Percentiles rank a stretch among this genome's conserved stretches.
Conservation (phyloP, 441 rosid species). For the Jatropha multifida region DNA sequence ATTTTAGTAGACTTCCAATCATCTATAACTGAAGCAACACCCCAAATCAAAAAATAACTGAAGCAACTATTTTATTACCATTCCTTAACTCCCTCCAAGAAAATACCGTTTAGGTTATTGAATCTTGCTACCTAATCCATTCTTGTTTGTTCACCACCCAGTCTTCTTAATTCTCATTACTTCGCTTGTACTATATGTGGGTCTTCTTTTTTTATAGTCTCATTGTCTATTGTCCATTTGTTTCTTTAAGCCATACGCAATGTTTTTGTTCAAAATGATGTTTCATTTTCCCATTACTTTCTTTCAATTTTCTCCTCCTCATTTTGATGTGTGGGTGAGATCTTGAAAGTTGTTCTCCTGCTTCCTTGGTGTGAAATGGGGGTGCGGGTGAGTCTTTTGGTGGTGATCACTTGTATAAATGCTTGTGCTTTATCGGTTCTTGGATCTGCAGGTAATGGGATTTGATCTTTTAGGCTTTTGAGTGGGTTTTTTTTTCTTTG, state of each 20-base stretch:
- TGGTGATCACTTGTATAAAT: conserved; percentile 27
- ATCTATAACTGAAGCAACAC: conserved; percentile 4
- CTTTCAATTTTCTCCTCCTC: conserved; percentile 2
- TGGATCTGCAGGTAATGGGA: conserved; percentile 59
- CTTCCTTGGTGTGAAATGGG: conserved; percentile 36
- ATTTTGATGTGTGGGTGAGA: conserved; percentile 25
- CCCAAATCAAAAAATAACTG: neutral
- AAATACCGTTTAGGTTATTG: conserved; percentile 18
- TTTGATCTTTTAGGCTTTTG: conserved; percentile 15
- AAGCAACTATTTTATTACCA: conserved; percentile 5
- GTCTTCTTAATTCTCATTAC: conserved; percentile 14
- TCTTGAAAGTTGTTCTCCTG: conserved; percentile 25
- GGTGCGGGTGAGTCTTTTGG: conserved; percentile 32
- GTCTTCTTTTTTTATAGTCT: conserved; percentile 22
- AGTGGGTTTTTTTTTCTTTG: conserved; percentile 14
- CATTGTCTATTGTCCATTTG: conserved; percentile 11
- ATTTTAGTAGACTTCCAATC: conserved; percentile 13
- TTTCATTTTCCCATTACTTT: conserved; percentile 24
- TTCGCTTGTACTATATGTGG: conserved; percentile 36
- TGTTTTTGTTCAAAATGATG: conserved; percentile 22
- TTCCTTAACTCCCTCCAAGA: conserved; percentile 7
- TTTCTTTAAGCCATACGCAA: conserved; percentile 30
- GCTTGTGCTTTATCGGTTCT: conserved; percentile 32
- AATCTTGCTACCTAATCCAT: conserved; percentile 26
- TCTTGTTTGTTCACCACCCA: conserved; percentile 8